Conservation (phyloP, 192 early-diverging fungal genomes). For the Podochytrium sp. region DNA sequence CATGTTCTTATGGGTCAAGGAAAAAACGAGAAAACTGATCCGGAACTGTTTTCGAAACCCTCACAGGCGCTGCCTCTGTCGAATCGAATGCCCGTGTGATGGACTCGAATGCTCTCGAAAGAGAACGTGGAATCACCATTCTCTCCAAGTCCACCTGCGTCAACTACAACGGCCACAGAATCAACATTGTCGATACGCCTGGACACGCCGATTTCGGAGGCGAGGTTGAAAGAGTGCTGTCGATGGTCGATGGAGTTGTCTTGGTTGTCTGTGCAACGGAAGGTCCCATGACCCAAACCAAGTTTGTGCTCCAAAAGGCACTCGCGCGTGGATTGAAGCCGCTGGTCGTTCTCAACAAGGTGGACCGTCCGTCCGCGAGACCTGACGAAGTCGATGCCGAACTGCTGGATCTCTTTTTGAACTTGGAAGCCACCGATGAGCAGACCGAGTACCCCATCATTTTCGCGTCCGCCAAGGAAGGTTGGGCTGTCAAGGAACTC, state of each 20-base stretch:
- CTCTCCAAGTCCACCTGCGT: conserved; percentile 81
- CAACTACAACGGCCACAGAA: conserved; percentile 72
- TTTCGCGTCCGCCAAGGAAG: conserved; percentile 83
- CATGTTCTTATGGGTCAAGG: too few species aligned
- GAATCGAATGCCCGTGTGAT: conserved; percentile 72
- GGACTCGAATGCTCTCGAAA: conserved; percentile 80
- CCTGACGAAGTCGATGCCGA: conserved; percentile 79
- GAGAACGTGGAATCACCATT: conserved; percentile 90
- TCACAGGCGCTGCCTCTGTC: conserved; percentile 48
- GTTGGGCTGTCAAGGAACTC: conserved; percentile 71
- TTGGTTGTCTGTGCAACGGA: conserved; percentile 86
- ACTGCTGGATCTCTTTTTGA: conserved; percentile 79
- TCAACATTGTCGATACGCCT: conserved; percentile 91
- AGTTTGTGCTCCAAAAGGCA: conserved; percentile 85
- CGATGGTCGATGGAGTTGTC: conserved; percentile 87
- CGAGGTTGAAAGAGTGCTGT: conserved; percentile 85
- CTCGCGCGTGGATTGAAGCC: conserved; percentile 70
- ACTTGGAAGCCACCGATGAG: conserved; percentile 76
- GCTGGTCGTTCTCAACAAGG: conserved; percentile 85
- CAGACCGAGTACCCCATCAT: conserved; percentile 79
- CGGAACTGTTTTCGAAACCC: background rate
- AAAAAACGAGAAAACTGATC: background rate
- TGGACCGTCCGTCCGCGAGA: conserved; percentile 76
- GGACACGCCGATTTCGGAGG: conserved; percentile 54
- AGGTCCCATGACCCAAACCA: conserved; percentile 89